A percentile compares a stretch with the other conserved stretches of the same genome.
phyloP scores from a whole-genome alignment of 805 yeast species.

The Candida endomychidarum region DNA sequence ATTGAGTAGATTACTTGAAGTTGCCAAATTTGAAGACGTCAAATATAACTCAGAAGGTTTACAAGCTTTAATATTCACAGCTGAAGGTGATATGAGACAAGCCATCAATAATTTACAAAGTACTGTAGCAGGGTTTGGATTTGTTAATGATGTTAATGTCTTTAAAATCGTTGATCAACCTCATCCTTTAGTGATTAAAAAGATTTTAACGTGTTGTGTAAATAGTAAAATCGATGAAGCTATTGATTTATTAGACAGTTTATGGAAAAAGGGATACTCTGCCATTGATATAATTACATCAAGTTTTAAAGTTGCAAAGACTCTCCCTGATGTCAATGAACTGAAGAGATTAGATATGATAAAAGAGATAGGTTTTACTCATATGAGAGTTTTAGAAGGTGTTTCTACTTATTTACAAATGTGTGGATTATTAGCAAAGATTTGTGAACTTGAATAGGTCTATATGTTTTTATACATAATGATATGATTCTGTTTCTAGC shows the following conservation, averaged over 20 bases:
- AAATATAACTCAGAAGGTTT: slow-evolving; percentile 85
- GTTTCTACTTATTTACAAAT: slow-evolving; percentile 84
- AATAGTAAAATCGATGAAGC: slow-evolving; percentile 60
- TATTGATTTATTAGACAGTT: slow-evolving; percentile 56
- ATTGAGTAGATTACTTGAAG: slow-evolving; percentile 67
- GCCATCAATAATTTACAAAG: slow-evolving; percentile 93
- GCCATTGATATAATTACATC: slow-evolving; percentile 92
- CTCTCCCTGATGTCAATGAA: slow-evolving; percentile 67
- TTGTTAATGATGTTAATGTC: slow-evolving; percentile 89
- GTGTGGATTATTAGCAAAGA: slow-evolving; percentile 74
- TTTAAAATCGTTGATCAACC: slow-evolving; percentile 96
- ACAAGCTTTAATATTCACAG: slow-evolving; percentile 88
- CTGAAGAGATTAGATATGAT: slow-evolving; percentile 70
- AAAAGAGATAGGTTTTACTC: slow-evolving; percentile 85
- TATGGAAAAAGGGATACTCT: slow-evolving; percentile 90
- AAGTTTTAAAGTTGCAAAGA: slow-evolving; percentile 83
- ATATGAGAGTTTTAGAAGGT: slow-evolving; percentile 92
- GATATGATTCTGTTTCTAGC: no score
- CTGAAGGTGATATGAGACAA: slow-evolving; percentile 99
- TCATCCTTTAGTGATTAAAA: slow-evolving; percentile 82
- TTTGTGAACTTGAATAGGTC: slow-evolving; percentile 33
- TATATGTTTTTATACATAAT: neutral
- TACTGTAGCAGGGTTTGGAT: slow-evolving; percentile 89
- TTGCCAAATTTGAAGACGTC: slow-evolving; percentile 68
- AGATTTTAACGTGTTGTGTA: slow-evolving; percentile 49